Evolutionary conservation across 2,329 filamentous ascomycete species (phyloP), one percentile per base, ranked within the genome.

Genomic region (Cytospora piceae): DNA sequence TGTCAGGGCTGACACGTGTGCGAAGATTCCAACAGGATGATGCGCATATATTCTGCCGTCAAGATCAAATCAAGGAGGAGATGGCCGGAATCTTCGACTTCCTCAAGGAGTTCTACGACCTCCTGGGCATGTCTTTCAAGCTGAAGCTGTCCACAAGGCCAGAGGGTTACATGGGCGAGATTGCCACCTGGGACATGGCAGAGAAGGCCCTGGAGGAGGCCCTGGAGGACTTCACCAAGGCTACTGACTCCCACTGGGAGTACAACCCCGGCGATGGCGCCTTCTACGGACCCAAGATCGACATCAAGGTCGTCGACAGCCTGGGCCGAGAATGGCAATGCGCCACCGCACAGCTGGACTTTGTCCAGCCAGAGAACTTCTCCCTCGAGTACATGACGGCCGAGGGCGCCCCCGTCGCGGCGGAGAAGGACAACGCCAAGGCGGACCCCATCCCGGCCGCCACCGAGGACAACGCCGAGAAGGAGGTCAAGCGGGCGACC

Each of bases 211-310:
- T 99, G 59, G 89, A 88, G 74, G 84, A 89, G 67, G 92, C 94
- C 22, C 83, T 99, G 58, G 86, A 95, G 70, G 85, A 89, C 69
- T 98, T 97, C 77, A 79, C 79, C 24, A 77, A 78, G 64, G 77
- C 78, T 24, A 74, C 69, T 54, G 86, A 89, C 67, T 84, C 88
- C 39, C 82, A 88, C 69, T 99, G 95, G 95, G 90, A 92, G 77
- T 83, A 97, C 60, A 97, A 98, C 78, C 90, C 93, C 67, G 95
- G 94, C 65, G 95, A 99, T 73, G 95, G 95, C 75, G 95, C 95
- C 61, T 99, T 98, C 81, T 99, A 99, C 77, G 95, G 95, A 1
- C 95, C 95, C 60, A 99, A 99, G 86, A 97, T 98, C 72, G 95
- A 99, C 73, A 95, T 99, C 74, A 96, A 92, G 68, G 94, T 99